These are phyloP conservation scores for Fusarium piperis DNA, from an alignment of 2,329 filamentous ascomycete genomes.

Conservation along the genomic window DNA sequence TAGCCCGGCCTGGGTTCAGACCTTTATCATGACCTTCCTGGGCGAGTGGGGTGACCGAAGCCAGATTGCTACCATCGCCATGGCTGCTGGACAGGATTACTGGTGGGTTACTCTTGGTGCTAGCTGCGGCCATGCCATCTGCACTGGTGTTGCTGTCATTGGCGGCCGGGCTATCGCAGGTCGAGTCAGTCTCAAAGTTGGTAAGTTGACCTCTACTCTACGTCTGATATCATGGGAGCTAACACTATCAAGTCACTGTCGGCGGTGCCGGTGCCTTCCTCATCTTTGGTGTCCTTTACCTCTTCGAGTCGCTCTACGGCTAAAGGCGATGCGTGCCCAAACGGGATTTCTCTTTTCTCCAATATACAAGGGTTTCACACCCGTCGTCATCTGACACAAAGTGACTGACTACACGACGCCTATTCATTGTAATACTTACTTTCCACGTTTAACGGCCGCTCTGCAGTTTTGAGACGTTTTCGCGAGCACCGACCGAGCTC, in stretches of 20 bases:
- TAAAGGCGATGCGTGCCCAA: slow-evolving; percentile 41
- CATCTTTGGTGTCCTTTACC: slow-evolving; percentile 90
- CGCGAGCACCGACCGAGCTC: slow-evolving; percentile 1
- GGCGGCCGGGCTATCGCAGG: slow-evolving; percentile 94
- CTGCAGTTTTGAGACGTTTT: slow-evolving; percentile 1
- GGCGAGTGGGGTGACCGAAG: slow-evolving; percentile 98
- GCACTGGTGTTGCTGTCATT: slow-evolving; percentile 90
- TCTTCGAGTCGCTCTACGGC: slow-evolving; percentile 78
- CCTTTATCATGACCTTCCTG: slow-evolving; percentile 98
- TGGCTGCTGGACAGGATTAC: slow-evolving; percentile 98
- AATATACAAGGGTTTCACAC: slow-evolving; percentile 19
- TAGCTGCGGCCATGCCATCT: slow-evolving; percentile 84
- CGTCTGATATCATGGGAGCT: slow-evolving; percentile 17
- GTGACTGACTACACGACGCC: slow-evolving; percentile 29
- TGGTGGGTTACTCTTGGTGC: slow-evolving; percentile 98
- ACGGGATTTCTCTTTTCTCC: slow-evolving; percentile 13
- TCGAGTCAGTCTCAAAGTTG: slow-evolving; percentile 92
- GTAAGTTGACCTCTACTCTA: slow-evolving; percentile 66
- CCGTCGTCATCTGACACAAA: slow-evolving; percentile 14
- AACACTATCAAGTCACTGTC: slow-evolving; percentile 75
- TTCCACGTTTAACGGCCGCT: slow-evolving; percentile 28
- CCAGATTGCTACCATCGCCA: slow-evolving; percentile 98
- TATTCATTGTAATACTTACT: slow-evolving; percentile 33
- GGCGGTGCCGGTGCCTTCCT: slow-evolving; percentile 92
- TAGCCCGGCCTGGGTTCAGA: slow-evolving; percentile 98